Base-by-base conservation (phyloP, 331 rosid genomes). In the Acacia pycnantha region DNA sequence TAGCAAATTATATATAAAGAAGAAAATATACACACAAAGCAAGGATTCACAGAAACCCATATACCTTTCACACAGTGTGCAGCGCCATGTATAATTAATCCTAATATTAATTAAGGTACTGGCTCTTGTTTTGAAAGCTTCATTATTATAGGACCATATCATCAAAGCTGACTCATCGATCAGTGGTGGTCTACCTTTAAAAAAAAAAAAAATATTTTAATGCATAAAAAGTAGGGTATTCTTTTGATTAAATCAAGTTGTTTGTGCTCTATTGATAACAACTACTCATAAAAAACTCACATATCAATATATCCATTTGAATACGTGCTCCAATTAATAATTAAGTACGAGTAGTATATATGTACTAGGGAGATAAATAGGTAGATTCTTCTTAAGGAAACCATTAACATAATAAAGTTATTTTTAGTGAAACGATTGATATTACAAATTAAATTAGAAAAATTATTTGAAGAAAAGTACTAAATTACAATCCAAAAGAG, bases 101-200 rank as follows among this genome's bases (percentile, higher is more conserved):
- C 46, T 43, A 10, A 43, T 12, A 58, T n/a, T 58, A 58, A 9
- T 58, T 58, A 56, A 26, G 51, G 37, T 73, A 76, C 35, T 41
- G 59, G 43, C 24, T 67, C 50, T 37, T 70, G 74, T 43, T 65
- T 51, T 64, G 29, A 83, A 51, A 40, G 54, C 31, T 72, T 51
- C 33, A 62, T 62, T 83, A 72, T 62, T 61, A 51, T 73, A 31
- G 27, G 41, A 11, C 82, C 68, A 56, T 31, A 31, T 51, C 29
- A 66, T 14, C 26, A 65, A 31, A 29, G 43, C 22, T 29, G 21
- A 58, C 65, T 8, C 65, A 59, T n/a, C n/a, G n/a, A n/a, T n/a
- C n/a, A n/a, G n/a, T n/a, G n/a, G 8, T 3, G 29, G 65, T 58
- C 65, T 58, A 11, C 29, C 6, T 2, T 58, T 58, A 8, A 0